Evolutionary conservation across 306 rosid genomes (phyloP), one percentile per base, ranked within the genome.

Genomic region (Ormosia semicastrata): DNA sequence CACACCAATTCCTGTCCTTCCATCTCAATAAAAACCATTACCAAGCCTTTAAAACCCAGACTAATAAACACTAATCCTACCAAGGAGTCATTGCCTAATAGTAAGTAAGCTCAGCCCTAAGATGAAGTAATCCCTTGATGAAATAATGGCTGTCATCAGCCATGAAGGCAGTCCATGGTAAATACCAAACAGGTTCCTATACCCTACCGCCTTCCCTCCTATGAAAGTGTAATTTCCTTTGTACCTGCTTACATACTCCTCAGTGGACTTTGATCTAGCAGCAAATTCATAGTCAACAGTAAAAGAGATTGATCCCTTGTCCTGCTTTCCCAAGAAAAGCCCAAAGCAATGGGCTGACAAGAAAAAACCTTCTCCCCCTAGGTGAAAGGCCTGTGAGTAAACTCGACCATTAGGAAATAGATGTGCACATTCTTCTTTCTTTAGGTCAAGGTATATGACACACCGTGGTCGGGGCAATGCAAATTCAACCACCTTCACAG

Each of bases 261-360:
- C 85, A 12, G 14, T 33, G 3, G 85, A 78, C 52, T 81, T 81
- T 68, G 85, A 62, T 76, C 92, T 83, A 6, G 83, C 86, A 7
- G 87, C 71, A 64, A 85, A 88, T 65, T 88, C 91, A 62, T 80
- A 85, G 71, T 88, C 86, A 13, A 85, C 87, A 0, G 84, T 9
- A 73, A 85, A 76, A 43, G 54, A 68, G 8, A 67, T 81, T 0
- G 82, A 43, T 17, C 89, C 77, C 59, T 77, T 89, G 65, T 70
- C 90, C 58, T 81, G 87, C 85, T 85, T 85, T 58, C 87, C 87
- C 41, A 85, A 41, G 59, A 85, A 83, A 33, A 83, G 79, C 50
- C 89, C 91, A 71, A 88, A 88, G 75, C 82, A 76, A 33, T 71
- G 85, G 71, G 88, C 88, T 14, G 90, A 86, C 81, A 89, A 78